Conservation (phyloP, 108 stramenopile genomes). For the Asterionellopsis glacialis region DNA sequence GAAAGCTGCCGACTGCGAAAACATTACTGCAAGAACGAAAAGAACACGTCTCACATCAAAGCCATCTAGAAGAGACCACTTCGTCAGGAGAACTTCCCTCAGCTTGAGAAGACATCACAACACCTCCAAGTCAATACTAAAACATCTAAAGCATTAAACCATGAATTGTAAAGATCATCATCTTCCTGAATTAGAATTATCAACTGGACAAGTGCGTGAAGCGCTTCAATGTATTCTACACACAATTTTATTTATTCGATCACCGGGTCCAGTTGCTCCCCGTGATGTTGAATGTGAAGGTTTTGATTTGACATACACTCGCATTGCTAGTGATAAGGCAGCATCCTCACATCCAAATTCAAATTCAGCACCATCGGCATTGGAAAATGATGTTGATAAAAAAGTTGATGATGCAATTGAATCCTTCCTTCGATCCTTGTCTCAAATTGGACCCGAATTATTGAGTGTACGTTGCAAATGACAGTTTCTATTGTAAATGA, state of each 20-base stretch:
- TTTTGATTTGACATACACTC: conserved; percentile 73
- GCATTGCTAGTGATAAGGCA: conserved; percentile 54
- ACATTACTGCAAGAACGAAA: too few relatives aligned
- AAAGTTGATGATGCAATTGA: conserved; percentile 80
- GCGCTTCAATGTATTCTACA: conserved; percentile 81
- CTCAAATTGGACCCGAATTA: conserved; percentile 80
- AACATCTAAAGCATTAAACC: neutral
- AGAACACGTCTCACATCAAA: too few relatives aligned
- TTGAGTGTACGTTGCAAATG: conserved; percentile 41
- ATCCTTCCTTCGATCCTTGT: conserved; percentile 59
- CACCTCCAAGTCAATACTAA: too few relatives aligned
- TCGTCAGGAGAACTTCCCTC: too few relatives aligned
- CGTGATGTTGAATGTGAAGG: conserved; percentile 78
- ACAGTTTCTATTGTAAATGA: too few relatives aligned
- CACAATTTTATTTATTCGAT: conserved; percentile 83
- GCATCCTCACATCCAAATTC: conserved; percentile 14
- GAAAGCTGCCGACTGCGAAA: too few relatives aligned
- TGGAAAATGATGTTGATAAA: conserved; percentile 60
- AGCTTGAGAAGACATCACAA: too few relatives aligned
- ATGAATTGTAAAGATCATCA: conserved; percentile 86
- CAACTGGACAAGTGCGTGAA: conserved; percentile 77
- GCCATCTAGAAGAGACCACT: too few relatives aligned
- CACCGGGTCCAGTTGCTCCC: conserved; percentile 76
- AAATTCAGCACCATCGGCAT: conserved; percentile 10
- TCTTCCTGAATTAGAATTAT: conserved; percentile 78